A percentile compares a stretch with the other conserved stretches of the same genome.
phyloP scores from a whole-genome alignment of 2,329 filamentous ascomycete genomes.

The Capronia epimyces region DNA sequence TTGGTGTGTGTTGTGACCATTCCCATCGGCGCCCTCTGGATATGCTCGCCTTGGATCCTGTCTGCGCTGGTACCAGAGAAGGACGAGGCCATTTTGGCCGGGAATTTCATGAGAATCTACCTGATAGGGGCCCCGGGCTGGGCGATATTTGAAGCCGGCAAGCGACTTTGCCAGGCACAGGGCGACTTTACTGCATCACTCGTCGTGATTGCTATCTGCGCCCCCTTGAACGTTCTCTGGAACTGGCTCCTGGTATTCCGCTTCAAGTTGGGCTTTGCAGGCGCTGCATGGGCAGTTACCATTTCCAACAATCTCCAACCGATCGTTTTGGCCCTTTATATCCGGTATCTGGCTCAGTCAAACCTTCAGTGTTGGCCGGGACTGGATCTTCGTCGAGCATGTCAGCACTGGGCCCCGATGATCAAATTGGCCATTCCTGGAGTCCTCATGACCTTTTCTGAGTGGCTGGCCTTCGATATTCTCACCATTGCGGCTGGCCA shows the following conservation, averaged over 20 bases:
- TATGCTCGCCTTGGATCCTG: conserved; percentile 56
- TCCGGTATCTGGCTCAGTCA: conserved; percentile 52
- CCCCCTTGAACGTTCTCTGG: conserved; percentile 65
- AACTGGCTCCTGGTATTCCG: conserved; percentile 68
- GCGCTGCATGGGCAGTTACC: conserved; percentile 64
- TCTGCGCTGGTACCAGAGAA: conserved; percentile 57
- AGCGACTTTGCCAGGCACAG: conserved; percentile 75
- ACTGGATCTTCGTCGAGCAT: conserved; percentile 55
- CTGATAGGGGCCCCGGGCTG: conserved; percentile 66
- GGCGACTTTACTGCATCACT: conserved; percentile 68
- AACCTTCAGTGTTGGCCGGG: conserved; percentile 68
- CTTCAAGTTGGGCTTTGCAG: conserved; percentile 59
- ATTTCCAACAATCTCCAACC: conserved; percentile 65
- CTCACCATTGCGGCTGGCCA: conserved; percentile 67
- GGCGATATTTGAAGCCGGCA: conserved; percentile 63
- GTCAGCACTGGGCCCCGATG: conserved; percentile 68
- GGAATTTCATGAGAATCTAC: conserved; percentile 60
- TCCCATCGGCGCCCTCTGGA: conserved; percentile 62
- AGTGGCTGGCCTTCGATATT: conserved; percentile 80
- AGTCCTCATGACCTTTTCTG: conserved; percentile 77
- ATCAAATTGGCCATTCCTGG: conserved; percentile 72
- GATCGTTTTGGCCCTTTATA: conserved; percentile 59
- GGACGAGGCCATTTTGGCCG: conserved; percentile 61
- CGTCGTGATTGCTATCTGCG: conserved; percentile 70
- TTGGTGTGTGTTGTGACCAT: conserved; percentile 62